A percentile compares a stretch with the other conserved stretches of the same genome.
phyloP scores from a whole-genome alignment of 2,329 filamentous ascomycete species.

The Paraconiothyrium brasiliense region DNA sequence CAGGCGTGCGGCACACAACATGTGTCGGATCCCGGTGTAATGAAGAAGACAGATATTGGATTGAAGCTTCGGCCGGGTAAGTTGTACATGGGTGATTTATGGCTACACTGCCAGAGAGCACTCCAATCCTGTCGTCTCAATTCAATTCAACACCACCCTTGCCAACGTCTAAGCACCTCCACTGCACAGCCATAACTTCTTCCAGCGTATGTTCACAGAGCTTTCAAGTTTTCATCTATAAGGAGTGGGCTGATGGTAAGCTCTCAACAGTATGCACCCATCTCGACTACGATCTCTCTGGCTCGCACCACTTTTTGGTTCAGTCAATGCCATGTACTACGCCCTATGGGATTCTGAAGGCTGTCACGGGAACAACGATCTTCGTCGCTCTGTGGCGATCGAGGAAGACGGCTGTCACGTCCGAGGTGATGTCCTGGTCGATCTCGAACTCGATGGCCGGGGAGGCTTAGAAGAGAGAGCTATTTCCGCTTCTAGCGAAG shows the following conservation, averaged over 20 bases:
- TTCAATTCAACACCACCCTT: too few relatives aligned
- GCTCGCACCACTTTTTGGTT: not conserved
- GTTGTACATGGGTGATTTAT: too few relatives aligned
- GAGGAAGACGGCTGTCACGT: constrained; percentile 7
- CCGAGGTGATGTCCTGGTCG: constrained; percentile 15
- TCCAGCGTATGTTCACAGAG: too few relatives aligned
- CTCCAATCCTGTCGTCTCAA: too few relatives aligned
- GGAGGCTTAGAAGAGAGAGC: constrained; percentile 16
- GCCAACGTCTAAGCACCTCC: too few relatives aligned
- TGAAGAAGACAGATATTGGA: too few relatives aligned
- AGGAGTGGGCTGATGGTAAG: too few relatives aligned
- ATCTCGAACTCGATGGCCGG: constrained; percentile 7
- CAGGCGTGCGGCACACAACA: too few relatives aligned
- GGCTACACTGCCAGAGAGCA: too few relatives aligned
- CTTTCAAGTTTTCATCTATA: not conserved
- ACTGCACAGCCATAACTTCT: too few relatives aligned
- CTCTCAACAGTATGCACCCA: not conserved
- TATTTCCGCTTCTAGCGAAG: constrained; percentile 6
- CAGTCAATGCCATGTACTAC: not conserved
- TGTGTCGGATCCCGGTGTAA: too few relatives aligned
- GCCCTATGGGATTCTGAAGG: not conserved
- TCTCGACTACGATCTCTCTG: not conserved
- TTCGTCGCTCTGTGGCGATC: not conserved
- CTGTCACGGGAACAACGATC: not conserved
- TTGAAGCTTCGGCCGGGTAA: too few relatives aligned